Evolutionary conservation across 2,329 filamentous ascomycete genomes (phyloP).

Genomic region (Penicillium occitanis): DNA sequence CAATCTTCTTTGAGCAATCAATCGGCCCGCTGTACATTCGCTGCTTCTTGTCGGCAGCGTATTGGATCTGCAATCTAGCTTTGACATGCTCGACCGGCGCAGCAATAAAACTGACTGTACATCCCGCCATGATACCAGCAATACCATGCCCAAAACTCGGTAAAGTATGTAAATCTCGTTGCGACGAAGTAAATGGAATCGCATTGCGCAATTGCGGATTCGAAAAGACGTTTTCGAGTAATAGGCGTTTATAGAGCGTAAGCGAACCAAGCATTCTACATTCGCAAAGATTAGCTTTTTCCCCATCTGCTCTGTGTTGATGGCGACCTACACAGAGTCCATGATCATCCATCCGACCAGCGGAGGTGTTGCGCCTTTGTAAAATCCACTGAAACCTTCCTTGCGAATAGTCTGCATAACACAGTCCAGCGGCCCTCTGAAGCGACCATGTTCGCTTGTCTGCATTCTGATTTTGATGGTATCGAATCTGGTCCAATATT

Average conservation of each 20-base stretch:
- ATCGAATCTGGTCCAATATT: constrained; percentile 65
- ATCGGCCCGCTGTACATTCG: constrained; percentile 82
- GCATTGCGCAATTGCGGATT: constrained; percentile 48
- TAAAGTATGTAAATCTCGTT: constrained; percentile 52
- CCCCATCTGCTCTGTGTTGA: background rate
- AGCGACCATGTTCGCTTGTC: constrained; percentile 74
- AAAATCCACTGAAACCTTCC: constrained; percentile 81
- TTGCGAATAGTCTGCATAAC: constrained; percentile 78
- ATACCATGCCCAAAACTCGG: constrained; percentile 80
- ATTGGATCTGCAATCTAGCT: constrained; percentile 90
- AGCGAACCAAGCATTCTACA: constrained; percentile 81
- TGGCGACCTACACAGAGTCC: constrained; percentile 63
- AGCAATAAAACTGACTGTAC: constrained; percentile 88
- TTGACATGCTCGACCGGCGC: constrained; percentile 95
- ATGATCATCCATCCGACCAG: constrained; percentile 98
- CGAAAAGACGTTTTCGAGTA: constrained; percentile 76
- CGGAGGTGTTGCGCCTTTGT: constrained; percentile 92
- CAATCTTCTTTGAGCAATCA: constrained; percentile 71
- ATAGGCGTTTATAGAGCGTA: constrained; percentile 80
- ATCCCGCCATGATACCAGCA: constrained; percentile 81
- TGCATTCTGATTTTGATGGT: constrained; percentile 96
- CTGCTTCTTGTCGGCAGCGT: constrained; percentile 73
- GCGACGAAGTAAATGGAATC: constrained; percentile 38
- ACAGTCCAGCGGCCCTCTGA: constrained; percentile 83
- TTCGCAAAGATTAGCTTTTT: background rate